Conservation (phyloP, 2,329 filamentous ascomycete genomes). For the Fonsecaea monophora region DNA sequence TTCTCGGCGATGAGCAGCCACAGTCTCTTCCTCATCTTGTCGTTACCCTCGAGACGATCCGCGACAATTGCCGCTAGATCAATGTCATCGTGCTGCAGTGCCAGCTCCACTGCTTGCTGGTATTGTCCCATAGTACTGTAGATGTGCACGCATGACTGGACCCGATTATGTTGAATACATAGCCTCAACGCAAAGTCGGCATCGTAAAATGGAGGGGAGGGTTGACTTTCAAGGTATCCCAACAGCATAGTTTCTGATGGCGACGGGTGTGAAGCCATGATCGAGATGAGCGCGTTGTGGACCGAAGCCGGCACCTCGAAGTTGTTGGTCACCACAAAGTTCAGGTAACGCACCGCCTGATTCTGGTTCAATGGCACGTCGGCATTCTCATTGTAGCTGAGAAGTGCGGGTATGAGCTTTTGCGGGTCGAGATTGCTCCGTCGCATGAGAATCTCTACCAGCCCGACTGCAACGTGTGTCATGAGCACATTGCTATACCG, state of each 20-base stretch:
- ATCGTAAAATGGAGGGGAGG: slow-evolving; percentile 84
- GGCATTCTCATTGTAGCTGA: slow-evolving; percentile 85
- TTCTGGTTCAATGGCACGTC: slow-evolving; percentile 74
- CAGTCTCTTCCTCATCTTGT: slow-evolving; percentile 84
- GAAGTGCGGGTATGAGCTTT: slow-evolving; percentile 87
- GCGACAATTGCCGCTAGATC: slow-evolving; percentile 90
- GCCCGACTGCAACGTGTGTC: slow-evolving; percentile 80
- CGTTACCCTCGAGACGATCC: slow-evolving; percentile 73
- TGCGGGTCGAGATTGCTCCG: slow-evolving; percentile 84
- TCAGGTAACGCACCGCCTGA: slow-evolving; percentile 91
- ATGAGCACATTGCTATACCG: slow-evolving; percentile 97
- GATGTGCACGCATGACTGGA: slow-evolving; percentile 94
- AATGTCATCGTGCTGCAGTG: slow-evolving; percentile 85
- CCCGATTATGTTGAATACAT: slow-evolving; percentile 92
- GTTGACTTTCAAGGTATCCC: slow-evolving; percentile 88
- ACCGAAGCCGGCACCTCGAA: slow-evolving; percentile 82
- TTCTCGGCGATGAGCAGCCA: slow-evolving; percentile 96
- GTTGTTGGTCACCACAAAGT: slow-evolving; percentile 85
- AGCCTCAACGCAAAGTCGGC: slow-evolving; percentile 94
- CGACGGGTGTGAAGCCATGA: slow-evolving; percentile 86
- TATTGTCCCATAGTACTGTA: slow-evolving; percentile 97
- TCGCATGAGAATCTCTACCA: slow-evolving; percentile 95
- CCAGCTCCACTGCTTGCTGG: slow-evolving; percentile 81
- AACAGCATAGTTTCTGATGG: slow-evolving; percentile 84
- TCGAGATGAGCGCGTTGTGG: slow-evolving; percentile 95